A percentile compares a stretch with the other conserved stretches of the same genome.
phyloP scores from a whole-genome alignment of 2,329 filamentous ascomycete species.

The Aspergillus caelatus region DNA sequence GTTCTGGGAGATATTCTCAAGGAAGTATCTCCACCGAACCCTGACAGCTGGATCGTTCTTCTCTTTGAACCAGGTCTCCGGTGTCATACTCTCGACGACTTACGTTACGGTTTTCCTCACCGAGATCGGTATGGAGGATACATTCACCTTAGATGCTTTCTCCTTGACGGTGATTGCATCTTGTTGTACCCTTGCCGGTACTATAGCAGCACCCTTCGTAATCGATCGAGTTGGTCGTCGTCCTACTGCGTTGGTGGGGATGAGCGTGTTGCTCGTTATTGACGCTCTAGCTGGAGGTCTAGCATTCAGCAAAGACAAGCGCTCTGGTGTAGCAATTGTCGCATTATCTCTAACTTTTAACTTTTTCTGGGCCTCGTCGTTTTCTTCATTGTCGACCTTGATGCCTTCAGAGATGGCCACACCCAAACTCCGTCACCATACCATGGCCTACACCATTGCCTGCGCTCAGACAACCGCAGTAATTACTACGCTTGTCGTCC shows the following conservation, averaged over 20 bases:
- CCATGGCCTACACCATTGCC: constrained; percentile 40
- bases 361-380: constrained; percentile 43
- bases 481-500: constrained; percentile 43
- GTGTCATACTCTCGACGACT: constrained; percentile 40
- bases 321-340: constrained; percentile 32
- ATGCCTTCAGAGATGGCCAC: constrained; percentile 43
- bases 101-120: constrained; percentile 43
- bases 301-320: constrained; percentile 31
- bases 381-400: constrained; percentile 37
- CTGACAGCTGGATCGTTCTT: constrained; percentile 40
- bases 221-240: constrained; percentile 39
- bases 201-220: constrained; percentile 38
- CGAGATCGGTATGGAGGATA: constrained; percentile 34
- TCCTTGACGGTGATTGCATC: constrained; percentile 40
- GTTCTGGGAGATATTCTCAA: constrained; percentile 42
- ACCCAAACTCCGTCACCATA: constrained; percentile 40
- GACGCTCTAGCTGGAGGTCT: constrained; percentile 37
- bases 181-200: constrained; percentile 40
- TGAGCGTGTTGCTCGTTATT: constrained; percentile 37
- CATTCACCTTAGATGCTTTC: constrained; percentile 24
- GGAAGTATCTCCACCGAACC: constrained; percentile 38
- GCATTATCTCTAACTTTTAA: constrained; percentile 40
- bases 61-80: constrained; percentile 41
- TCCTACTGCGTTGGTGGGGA: constrained; percentile 39
- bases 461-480: constrained; percentile 42